Evolutionary conservation across 768 basidiomycete species (phyloP), one percentile per base, ranked within the genome.

Genomic region (Antrodiella citrinella): DNA sequence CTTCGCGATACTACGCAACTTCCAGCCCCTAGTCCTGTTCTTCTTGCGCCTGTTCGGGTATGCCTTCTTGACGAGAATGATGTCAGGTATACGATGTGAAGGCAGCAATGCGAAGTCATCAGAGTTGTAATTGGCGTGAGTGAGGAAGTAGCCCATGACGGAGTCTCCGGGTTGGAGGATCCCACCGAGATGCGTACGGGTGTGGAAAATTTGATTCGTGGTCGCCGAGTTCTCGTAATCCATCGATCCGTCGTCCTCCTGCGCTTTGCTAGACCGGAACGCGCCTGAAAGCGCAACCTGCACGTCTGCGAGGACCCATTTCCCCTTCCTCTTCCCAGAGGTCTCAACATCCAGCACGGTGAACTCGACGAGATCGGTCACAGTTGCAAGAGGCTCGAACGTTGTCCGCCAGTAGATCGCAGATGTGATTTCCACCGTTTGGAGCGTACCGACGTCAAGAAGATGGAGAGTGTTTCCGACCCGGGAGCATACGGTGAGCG

Each of bases 1-100:
- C 66, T 91, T 92, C 47, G 89, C 91, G 46, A 99, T 97, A 59
- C 88, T 92, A 58, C 88, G 77, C 54, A 98, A 73, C 66, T 82
- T 82, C 95, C 95, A 98, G 53, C 72, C 78, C 45, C 96, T 75
- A 4, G 87, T 68, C 67, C 81, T 84, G 61, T 75, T 82, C 78
- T 96, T 97, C 76, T 95, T 96, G 51, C 94, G 69, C 26, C 92
- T 72, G 67, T 91, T 89, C 45, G 93, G 95, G 68, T 97, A 98
- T 44, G 90, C 78, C 75, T 99, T 98, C 73, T 90, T 89, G 53
- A 96, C 86, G 13, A 99, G 80, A 26, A 99, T 80, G 55, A 96
- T 82, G 59, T 98, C 93, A 2, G 95, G 96, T 48, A 95, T 74
- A 35, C 86, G 79, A 18, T 76, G 74, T 21, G 70, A 53, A 1